phyloP scores from a whole-genome alignment of 73 alveolate genomes.

The Stentor roeselii region DNA sequence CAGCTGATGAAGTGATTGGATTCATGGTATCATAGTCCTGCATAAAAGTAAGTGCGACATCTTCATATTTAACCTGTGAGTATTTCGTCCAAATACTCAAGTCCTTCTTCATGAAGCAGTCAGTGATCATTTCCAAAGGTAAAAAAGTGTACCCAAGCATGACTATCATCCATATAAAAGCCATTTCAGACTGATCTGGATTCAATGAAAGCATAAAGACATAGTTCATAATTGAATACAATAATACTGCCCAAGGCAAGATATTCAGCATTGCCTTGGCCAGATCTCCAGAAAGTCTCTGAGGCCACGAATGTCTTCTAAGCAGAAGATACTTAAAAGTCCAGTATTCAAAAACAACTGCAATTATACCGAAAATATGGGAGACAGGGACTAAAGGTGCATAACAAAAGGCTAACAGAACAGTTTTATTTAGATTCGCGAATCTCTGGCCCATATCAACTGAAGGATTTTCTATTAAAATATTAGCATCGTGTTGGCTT shows the following conservation, averaged over 20 bases:
- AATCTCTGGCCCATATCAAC: conserved; percentile 52
- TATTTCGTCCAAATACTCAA: not conserved
- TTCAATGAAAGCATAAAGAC: not conserved
- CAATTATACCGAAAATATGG: conserved; percentile 36
- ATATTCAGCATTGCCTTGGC: conserved; percentile 27
- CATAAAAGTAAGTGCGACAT: conserved; percentile 25
- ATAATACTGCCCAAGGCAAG: not conserved
- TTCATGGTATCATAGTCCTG: conserved; percentile 55
- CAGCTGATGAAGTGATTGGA: conserved; percentile 50
- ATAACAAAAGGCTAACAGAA: conserved; percentile 42
- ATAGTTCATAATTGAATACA: not conserved
- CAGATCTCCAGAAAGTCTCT: conserved; percentile 40
- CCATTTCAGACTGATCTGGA: not conserved
- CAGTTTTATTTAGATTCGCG: conserved; percentile 39
- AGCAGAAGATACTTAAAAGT: conserved; percentile 43
- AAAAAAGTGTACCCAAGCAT: not conserved
- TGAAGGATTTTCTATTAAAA: conserved; percentile 42
- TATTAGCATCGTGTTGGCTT: conserved; percentile 41
- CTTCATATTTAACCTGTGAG: conserved; percentile 31
- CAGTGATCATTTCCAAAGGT: not conserved
- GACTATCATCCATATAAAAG: not conserved
- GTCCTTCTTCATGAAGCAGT: not conserved
- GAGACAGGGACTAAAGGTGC: conserved; percentile 54
- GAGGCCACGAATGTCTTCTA: conserved; percentile 51
- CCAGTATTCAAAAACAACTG: conserved; percentile 52